phyloP scores from a whole-genome alignment of 2,329 filamentous ascomycete species.

The Clathrospora elynae region DNA sequence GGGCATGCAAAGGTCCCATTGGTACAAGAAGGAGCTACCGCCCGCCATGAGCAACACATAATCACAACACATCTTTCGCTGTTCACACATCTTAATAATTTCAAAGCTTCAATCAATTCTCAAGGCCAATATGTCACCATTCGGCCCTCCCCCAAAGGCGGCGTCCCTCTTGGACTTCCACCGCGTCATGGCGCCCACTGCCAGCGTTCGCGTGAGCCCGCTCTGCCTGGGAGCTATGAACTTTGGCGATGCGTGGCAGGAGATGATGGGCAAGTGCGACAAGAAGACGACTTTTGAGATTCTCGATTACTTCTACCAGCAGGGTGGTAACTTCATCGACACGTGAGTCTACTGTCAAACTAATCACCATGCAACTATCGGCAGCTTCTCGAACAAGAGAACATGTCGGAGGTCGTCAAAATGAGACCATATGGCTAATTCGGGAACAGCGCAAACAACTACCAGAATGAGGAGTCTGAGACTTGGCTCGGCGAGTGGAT shows the following conservation, averaged over 20 bases:
- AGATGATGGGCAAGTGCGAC: conserved; percentile 50
- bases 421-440: conserved; percentile 2
- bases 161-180: conserved; percentile 57
- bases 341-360: conserved; percentile 39
- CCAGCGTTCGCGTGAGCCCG: conserved; percentile 59
- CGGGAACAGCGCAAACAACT: conserved; percentile 51
- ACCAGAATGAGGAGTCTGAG: conserved; percentile 57
- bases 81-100: neutral
- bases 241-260: conserved; percentile 58
- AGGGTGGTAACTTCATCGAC: conserved; percentile 60
- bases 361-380: neutral
- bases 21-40: conserved; percentile 7
- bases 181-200: conserved; percentile 57
- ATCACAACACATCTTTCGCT: neutral
- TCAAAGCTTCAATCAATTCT: neutral
- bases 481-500: conserved; percentile 59
- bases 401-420: neutral
- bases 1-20: neutral
- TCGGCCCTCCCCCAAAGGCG: conserved; percentile 32
- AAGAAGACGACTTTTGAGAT: conserved; percentile 55
- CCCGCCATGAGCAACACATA: neutral
- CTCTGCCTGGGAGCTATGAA: conserved; percentile 62
- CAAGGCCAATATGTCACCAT: conserved; percentile 29
- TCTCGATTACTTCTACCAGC: conserved; percentile 54
- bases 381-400: neutral